These are phyloP conservation scores for Cavenderia fasciculata DNA, from an alignment of 78 protist species.

Conservation along the genomic window DNA sequence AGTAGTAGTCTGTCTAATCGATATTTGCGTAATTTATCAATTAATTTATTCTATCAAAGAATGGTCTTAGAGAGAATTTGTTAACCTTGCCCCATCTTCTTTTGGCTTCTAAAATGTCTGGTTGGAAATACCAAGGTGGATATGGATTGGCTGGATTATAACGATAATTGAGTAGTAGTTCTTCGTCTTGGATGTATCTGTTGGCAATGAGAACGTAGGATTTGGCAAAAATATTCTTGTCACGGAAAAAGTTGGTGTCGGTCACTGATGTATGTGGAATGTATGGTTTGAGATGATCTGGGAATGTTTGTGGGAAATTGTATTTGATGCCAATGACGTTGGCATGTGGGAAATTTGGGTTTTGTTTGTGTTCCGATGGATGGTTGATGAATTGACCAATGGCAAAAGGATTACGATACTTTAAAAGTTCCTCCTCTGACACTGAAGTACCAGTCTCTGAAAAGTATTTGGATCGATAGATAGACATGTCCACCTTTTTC, in stretches of 20 bases:
- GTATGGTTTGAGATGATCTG: slow-evolving; percentile 15
- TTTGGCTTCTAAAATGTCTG: slow-evolving; percentile 48
- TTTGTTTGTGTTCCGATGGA: slow-evolving; percentile 4
- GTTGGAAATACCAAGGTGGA: slow-evolving; percentile 64
- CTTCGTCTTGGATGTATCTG: slow-evolving; percentile 33
- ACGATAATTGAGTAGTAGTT: slow-evolving; percentile 46
- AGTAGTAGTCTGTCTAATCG: no score
- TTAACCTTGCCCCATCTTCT: slow-evolving; percentile 43
- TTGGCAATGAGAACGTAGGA: slow-evolving; percentile 21
- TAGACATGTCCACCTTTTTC: slow-evolving; percentile 5
- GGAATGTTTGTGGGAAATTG: slow-evolving; percentile 8
- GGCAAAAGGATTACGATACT: slow-evolving; percentile 53
- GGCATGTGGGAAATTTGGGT: not conserved
- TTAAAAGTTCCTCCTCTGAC: not conserved
- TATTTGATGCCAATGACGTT: slow-evolving; percentile 38
- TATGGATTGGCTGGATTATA: slow-evolving; percentile 54
- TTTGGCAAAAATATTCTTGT: not conserved
- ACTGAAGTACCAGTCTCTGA: not conserved
- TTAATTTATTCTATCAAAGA: no score
- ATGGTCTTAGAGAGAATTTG: not conserved
- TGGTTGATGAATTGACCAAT: slow-evolving; percentile 76
- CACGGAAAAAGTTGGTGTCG: not conserved
- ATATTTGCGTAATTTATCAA: no score
- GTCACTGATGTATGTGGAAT: slow-evolving; percentile 23
- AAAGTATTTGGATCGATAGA: not conserved